These are phyloP conservation scores for Quercus variabilis DNA, from an alignment of 306 rosid genomes.

Conservation along the genomic window DNA sequence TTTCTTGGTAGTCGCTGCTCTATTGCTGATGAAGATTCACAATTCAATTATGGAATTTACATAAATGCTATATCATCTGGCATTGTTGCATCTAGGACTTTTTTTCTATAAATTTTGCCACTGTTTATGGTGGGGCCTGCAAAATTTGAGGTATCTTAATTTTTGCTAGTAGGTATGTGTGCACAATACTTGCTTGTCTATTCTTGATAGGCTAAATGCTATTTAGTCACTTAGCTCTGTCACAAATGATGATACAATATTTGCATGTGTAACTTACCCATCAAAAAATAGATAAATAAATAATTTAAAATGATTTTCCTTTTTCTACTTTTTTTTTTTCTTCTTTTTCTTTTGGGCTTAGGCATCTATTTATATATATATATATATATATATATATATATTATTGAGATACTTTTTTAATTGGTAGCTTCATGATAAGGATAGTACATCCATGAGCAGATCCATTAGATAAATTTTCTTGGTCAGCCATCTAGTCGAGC, in stretches of 20 bases:
- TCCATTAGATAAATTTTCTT: too few species aligned
- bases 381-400: too few species aligned
- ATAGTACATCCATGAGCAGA: too few species aligned
- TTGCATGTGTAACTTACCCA: background rate
- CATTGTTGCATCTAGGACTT: constrained; percentile 47
- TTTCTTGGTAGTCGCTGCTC: constrained; percentile 49
- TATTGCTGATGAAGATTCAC: constrained; percentile 8
- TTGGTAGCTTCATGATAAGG: too few species aligned
- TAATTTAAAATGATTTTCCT: too few species aligned
- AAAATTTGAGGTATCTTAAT: constrained; percentile 65
- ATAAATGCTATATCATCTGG: constrained; percentile 48
- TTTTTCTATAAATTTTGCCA: constrained; percentile 65
- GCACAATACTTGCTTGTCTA: background rate
- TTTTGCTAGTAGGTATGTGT: background rate
- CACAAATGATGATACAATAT: background rate
- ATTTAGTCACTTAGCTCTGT: background rate
- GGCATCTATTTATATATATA: too few species aligned
- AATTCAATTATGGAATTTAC: constrained; percentile 77
- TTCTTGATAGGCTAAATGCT: background rate
- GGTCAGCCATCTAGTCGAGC: too few species aligned
- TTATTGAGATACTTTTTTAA: too few species aligned
- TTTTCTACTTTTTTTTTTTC: too few species aligned
- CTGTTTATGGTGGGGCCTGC: constrained; percentile 95
- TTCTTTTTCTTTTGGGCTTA: too few species aligned
- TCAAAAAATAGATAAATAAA: background rate